These are phyloP conservation scores for Chlorociboria aeruginascens DNA, from an alignment of 495 filamentous ascomycete genomes.

Conservation along the genomic window DNA sequence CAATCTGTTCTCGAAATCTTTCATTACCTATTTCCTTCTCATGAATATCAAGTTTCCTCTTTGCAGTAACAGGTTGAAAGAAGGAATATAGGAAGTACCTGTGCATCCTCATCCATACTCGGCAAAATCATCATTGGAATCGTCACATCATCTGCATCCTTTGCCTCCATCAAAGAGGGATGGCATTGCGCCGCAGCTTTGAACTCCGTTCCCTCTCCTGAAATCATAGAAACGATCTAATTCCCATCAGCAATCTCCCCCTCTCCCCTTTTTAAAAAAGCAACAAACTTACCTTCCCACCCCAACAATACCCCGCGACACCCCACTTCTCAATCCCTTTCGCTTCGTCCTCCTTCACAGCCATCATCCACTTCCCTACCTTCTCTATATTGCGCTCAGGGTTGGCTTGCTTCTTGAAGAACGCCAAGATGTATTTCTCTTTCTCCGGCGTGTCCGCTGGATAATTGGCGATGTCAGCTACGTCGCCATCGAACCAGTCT, in stretches of 20 bases:
- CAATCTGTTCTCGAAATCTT: conserved; percentile 48
- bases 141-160: conserved; percentile 52
- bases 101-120: conserved; percentile 50
- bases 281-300: conserved; percentile 44
- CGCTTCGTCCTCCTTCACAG: conserved; percentile 41
- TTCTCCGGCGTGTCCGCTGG: conserved; percentile 76
- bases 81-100: conserved; percentile 22
- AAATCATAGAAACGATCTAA: conserved; percentile 34
- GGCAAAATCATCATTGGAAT: conserved; percentile 54
- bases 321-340: conserved; percentile 58
- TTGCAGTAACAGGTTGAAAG: conserved; percentile 24
- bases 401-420: conserved; percentile 48
- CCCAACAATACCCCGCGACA: conserved; percentile 83
- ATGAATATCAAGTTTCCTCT: background rate
- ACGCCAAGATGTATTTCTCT: conserved; percentile 54
- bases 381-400: background rate
- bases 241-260: no score
- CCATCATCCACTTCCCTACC: conserved; percentile 33
- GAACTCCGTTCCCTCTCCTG: conserved; percentile 50
- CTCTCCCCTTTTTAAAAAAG: no score
- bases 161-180: conserved; percentile 75
- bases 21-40: background rate
- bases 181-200: conserved; percentile 56
- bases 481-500: conserved; percentile 50
- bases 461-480: conserved; percentile 43